These are phyloP conservation scores for Sporothrix pallida DNA, from an alignment of 2,329 filamentous ascomycete genomes.

Conservation along the genomic window DNA sequence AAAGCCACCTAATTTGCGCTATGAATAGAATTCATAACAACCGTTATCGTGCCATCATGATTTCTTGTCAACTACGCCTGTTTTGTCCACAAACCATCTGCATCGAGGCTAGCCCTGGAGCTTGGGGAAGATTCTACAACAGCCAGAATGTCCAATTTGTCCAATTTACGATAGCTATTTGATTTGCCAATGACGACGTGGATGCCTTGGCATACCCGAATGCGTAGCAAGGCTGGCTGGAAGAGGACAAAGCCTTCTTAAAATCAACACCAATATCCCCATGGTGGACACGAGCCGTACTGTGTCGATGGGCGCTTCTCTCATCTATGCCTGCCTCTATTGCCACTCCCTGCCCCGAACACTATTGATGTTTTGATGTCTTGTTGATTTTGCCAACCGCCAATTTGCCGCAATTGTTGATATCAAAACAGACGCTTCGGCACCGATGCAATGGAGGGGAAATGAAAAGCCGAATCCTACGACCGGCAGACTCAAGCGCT, in stretches of 20 bases:
- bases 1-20: conserved; percentile 9
- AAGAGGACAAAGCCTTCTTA: background rate
- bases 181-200: background rate
- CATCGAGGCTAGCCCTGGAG: conserved; percentile 1
- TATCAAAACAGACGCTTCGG: background rate
- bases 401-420: background rate
- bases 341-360: background rate
- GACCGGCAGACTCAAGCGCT: background rate
- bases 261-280: background rate
- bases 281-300: background rate
- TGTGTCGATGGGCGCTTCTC: background rate
- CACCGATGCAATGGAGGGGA: background rate
- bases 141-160: background rate
- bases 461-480: background rate
- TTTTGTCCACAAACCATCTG: background rate
- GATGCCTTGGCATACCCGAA: background rate
- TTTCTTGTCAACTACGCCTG: background rate
- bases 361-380: background rate
- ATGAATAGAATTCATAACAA: background rate
- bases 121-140: background rate
- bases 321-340: background rate
- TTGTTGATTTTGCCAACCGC: background rate
- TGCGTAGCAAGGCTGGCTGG: background rate
- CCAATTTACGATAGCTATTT: background rate
- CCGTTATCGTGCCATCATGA: conserved; percentile 12